Conservation (phyloP, 345 rosid species). For the Hypericum perforatum region DNA sequence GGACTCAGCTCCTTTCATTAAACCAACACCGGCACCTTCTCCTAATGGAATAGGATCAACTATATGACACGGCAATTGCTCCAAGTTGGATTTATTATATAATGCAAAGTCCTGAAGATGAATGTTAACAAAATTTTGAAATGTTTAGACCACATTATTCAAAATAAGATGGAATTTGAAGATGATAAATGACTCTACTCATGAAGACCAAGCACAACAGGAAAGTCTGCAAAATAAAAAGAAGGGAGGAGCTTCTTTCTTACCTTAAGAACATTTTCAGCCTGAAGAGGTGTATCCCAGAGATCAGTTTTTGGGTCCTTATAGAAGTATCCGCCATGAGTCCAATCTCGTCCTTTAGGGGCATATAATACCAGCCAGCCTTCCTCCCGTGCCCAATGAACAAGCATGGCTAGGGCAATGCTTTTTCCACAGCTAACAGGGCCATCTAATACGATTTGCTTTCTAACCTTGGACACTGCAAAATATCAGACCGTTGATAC, state of each 20-base stretch:
- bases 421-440: conserved; percentile 90
- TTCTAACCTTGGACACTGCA: conserved; percentile 52
- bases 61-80: conserved; percentile 59
- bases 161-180: too few relatives aligned
- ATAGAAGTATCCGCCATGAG: conserved; percentile 83
- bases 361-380: conserved; percentile 95
- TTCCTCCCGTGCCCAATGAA: conserved; percentile 94
- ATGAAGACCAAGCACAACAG: too few relatives aligned
- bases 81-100: conserved; percentile 54
- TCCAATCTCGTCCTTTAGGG: conserved; percentile 80
- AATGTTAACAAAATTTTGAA: neutral
- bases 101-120: conserved; percentile 55
- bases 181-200: too few relatives aligned
- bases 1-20: conserved; percentile 63
- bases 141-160: too few relatives aligned
- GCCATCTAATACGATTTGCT: conserved; percentile 90
- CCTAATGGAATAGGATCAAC: conserved; percentile 72
- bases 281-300: conserved; percentile 93
- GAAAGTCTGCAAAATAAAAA: neutral
- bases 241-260: conserved; percentile 4
- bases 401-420: conserved; percentile 86
- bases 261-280: conserved; percentile 82
- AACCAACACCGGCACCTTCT: conserved; percentile 90
- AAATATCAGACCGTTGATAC: neutral
- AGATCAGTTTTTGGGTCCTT: conserved; percentile 71